Evolutionary conservation across 2,329 filamentous ascomycete genomes (phyloP).

Genomic region (Zarea fungicola): DNA sequence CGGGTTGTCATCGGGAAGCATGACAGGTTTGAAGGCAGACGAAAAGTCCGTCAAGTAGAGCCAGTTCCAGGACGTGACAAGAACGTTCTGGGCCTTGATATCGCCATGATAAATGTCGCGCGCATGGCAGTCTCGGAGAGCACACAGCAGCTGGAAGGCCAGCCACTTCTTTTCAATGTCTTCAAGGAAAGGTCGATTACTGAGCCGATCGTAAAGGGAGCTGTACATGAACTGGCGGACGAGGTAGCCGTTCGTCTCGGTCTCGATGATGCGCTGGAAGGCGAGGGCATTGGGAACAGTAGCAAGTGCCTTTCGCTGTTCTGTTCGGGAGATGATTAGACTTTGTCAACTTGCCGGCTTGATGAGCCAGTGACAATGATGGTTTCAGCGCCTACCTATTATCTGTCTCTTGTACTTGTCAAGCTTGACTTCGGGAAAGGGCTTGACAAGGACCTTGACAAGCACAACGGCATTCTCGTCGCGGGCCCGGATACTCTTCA

Average conservation of each 20-base stretch:
- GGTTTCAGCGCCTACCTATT: slow-evolving; percentile 47
- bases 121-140: slow-evolving; percentile 84
- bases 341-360: not conserved
- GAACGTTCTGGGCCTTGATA: slow-evolving; percentile 95
- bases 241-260: slow-evolving; percentile 83
- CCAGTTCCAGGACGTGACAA: slow-evolving; percentile 99
- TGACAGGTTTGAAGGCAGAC: slow-evolving; percentile 88
- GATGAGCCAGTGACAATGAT: not conserved
- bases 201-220: slow-evolving; percentile 94
- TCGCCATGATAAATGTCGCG: slow-evolving; percentile 92
- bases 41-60: slow-evolving; percentile 97
- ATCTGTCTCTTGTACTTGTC: slow-evolving; percentile 74
- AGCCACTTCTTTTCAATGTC: slow-evolving; percentile 99
- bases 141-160: slow-evolving; percentile 89
- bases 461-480: slow-evolving; percentile 88
- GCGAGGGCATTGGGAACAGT: slow-evolving; percentile 86
- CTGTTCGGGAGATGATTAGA: slow-evolving; percentile 35
- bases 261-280: slow-evolving; percentile 89
- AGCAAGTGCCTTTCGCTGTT: slow-evolving; percentile 71
- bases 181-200: slow-evolving; percentile 92
- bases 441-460: slow-evolving; percentile 92
- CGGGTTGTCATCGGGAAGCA: slow-evolving; percentile 92
- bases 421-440: slow-evolving; percentile 75
- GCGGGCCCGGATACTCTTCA: slow-evolving; percentile 90
- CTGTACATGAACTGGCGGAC: slow-evolving; percentile 94